Percentiles rank a stretch among this genome's conserved stretches.
These are phyloP conservation scores for Emergomyces orientalis DNA, from an alignment of 2,329 filamentous ascomycete species.

Conservation along the genomic window DNA sequence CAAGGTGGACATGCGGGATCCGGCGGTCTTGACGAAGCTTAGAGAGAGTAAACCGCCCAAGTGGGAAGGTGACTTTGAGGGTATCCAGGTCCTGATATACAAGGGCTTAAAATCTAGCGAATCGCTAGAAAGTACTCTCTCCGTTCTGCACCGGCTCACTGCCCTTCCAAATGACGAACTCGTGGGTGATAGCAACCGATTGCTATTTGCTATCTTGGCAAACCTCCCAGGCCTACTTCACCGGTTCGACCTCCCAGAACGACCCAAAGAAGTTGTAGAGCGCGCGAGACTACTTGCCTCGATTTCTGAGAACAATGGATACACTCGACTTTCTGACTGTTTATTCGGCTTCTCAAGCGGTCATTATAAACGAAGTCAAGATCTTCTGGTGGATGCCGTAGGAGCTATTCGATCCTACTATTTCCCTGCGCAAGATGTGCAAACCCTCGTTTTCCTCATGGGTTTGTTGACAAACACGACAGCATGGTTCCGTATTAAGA, in stretches of 20 bases:
- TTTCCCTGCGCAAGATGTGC: slow-evolving; percentile 73
- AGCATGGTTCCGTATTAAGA: slow-evolving; percentile 84
- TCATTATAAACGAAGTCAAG: slow-evolving; percentile 57
- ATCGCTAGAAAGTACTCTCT: slow-evolving; percentile 68
- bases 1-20: slow-evolving; percentile 70
- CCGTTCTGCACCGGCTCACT: slow-evolving; percentile 68
- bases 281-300: slow-evolving; percentile 61
- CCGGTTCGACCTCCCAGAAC: slow-evolving; percentile 56
- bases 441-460: slow-evolving; percentile 80
- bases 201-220: slow-evolving; percentile 82
- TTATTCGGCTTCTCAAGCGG: slow-evolving; percentile 61
- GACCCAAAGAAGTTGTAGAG: slow-evolving; percentile 44
- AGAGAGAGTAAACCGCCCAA: slow-evolving; percentile 69
- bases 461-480: slow-evolving; percentile 81
- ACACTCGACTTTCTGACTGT: slow-evolving; percentile 56
- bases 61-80: slow-evolving; percentile 86
- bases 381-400: slow-evolving; percentile 68
- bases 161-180: slow-evolving; percentile 68
- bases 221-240: slow-evolving; percentile 81
- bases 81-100: slow-evolving; percentile 75
- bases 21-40: slow-evolving; percentile 59
- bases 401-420: slow-evolving; percentile 66
- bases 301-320: slow-evolving; percentile 64
- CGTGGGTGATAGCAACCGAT: slow-evolving; percentile 68
- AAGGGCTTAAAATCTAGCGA: slow-evolving; percentile 83